phyloP scores from a whole-genome alignment of 805 yeast species.

The Kluyveromyces dobzhanskii region DNA sequence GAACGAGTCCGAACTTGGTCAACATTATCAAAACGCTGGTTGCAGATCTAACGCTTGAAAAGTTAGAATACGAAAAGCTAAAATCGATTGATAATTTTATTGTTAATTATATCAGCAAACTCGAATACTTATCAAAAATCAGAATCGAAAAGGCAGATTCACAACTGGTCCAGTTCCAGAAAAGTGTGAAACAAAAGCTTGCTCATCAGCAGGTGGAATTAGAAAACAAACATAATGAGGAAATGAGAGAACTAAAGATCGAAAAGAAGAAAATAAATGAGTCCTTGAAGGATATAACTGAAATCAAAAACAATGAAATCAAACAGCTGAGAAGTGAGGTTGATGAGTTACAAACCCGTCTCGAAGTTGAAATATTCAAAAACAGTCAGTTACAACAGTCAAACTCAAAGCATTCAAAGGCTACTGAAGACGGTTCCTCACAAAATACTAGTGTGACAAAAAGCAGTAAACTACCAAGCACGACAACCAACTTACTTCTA shows the following conservation, averaged over 20 bases:
- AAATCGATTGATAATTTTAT: conserved; percentile 48
- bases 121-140: conserved; percentile 24
- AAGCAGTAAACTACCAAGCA: not conserved
- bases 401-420: not conserved
- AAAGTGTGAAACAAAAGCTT: conserved; percentile 21
- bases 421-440: not conserved
- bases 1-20: conserved; percentile 47
- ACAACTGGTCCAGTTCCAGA: conserved; percentile 22
- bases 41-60: conserved; percentile 47
- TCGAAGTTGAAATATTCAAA: conserved; percentile 29
- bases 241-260: conserved; percentile 15
- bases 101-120: conserved; percentile 35
- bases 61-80: conserved; percentile 49
- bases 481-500: conserved; percentile 4
- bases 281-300: conserved; percentile 8
- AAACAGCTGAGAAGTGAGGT: conserved; percentile 19
- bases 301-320: conserved; percentile 12
- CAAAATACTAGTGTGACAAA: not conserved
- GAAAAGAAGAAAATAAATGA: conserved; percentile 9
- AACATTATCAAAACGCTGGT: conserved; percentile 47
- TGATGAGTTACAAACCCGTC: conserved; percentile 26
- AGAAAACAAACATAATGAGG: conserved; percentile 14
- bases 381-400: conserved; percentile 13
- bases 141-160: conserved; percentile 27
- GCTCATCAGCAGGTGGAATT: conserved; percentile 20